These are phyloP conservation scores for Erucastrum elatum DNA, from an alignment of 345 rosid genomes.

Conservation along the genomic window DNA sequence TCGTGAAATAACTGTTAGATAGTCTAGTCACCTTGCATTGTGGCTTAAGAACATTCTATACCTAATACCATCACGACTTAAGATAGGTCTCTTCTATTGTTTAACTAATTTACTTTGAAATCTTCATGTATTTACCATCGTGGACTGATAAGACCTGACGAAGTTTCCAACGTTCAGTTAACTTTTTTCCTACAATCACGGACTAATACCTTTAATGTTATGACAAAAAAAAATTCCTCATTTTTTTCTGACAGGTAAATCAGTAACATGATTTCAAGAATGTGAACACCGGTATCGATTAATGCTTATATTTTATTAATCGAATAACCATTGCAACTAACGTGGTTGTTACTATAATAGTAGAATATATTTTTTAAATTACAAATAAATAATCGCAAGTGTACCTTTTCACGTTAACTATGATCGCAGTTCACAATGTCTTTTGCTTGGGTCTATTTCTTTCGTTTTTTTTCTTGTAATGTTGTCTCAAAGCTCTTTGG, in stretches of 20 bases:
- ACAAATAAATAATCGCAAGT: not conserved
- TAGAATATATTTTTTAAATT: not conserved
- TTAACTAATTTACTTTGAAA: not conserved
- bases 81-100: not conserved
- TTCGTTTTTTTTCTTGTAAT: not conserved
- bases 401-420: not conserved
- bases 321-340: not conserved
- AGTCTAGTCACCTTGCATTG: not conserved
- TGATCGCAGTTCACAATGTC: conserved; percentile 14
- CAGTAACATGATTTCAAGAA: not conserved
- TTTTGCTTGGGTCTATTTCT: not conserved
- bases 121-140: not conserved
- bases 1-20: not conserved
- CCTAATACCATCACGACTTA: not conserved
- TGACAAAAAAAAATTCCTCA: not conserved
- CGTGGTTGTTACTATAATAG: not conserved
- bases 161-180: not conserved
- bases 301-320: not conserved
- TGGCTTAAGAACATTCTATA: not conserved
- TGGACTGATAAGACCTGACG: not conserved
- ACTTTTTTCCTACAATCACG: not conserved
- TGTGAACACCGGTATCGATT: not conserved
- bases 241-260: not conserved
- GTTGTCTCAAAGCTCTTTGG: conserved; percentile 9
- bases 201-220: not conserved